A percentile compares a stretch with the other conserved stretches of the same genome.
phyloP scores from a whole-genome alignment of 176 grass and related monocot species.

The Neostapfia colusana region DNA sequence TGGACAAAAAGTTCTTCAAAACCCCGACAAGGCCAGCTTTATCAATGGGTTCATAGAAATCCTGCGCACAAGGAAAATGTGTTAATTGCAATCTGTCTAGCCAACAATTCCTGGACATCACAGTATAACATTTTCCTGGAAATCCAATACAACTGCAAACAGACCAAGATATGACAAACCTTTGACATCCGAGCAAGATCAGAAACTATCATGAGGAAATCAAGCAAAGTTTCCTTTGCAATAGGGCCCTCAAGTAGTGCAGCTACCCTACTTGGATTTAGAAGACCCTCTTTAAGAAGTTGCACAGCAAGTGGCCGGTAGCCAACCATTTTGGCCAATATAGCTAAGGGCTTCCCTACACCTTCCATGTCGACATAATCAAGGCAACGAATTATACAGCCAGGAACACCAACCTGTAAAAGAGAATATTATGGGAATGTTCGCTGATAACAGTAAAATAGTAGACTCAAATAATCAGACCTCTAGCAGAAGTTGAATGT shows the following conservation, averaged over 20 bases:
- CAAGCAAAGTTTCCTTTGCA: constrained; percentile 69
- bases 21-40: constrained; percentile 70
- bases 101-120: constrained; percentile 16
- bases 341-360: constrained; percentile 71
- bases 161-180: constrained; percentile 47
- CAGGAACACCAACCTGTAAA: constrained; percentile 66
- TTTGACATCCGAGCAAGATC: constrained; percentile 98
- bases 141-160: constrained; percentile 17
- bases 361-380: constrained; percentile 73
- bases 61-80: constrained; percentile 48
- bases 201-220: constrained; percentile 98
- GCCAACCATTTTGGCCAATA: constrained; percentile 94
- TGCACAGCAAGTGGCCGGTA: constrained; percentile 70
- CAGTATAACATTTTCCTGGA: constrained; percentile 2
- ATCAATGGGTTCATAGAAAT: constrained; percentile 83
- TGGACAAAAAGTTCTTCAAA: constrained; percentile 67
- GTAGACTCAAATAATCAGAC: constrained; percentile 35
- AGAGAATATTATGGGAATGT: constrained; percentile 32
- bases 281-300: constrained; percentile 85
- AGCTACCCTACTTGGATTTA: constrained; percentile 66
- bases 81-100: constrained; percentile 15
- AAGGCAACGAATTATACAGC: constrained; percentile 60
- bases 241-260: constrained; percentile 54
- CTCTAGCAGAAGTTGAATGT: constrained; percentile 79
- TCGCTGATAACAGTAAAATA: constrained; percentile 10